Evolutionary conservation across 176 grass and related monocot species (phyloP).

Genomic region (Phoenix roebelenii): DNA sequence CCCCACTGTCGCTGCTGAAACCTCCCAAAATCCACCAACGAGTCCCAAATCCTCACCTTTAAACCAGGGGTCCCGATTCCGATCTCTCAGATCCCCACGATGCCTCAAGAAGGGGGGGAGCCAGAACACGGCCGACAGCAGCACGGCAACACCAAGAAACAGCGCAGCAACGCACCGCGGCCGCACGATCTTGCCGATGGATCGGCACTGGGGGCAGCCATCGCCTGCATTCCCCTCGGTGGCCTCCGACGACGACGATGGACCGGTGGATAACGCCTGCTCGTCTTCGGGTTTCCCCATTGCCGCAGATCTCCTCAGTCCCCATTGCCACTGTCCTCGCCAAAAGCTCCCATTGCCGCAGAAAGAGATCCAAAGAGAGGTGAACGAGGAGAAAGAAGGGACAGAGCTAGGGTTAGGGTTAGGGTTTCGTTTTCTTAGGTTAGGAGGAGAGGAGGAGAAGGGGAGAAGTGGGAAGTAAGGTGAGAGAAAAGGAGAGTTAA

Average conservation of each 20-base stretch:
- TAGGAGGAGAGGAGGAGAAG: constrained; percentile 23
- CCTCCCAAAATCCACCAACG: constrained; percentile 2
- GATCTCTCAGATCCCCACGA: constrained; percentile 5
- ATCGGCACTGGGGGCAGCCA: constrained; percentile 9
- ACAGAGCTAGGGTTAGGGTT: constrained; percentile 16
- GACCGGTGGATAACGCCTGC: constrained; percentile 16
- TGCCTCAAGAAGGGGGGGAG: constrained; percentile 47
- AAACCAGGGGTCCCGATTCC: constrained; percentile 19
- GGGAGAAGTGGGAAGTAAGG: constrained; percentile 31
- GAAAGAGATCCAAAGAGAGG: not conserved
- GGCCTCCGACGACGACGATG: not conserved
- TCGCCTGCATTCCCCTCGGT: not conserved
- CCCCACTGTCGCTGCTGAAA: not conserved
- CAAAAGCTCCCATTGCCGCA: constrained; percentile 16
- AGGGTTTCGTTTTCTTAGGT: not conserved
- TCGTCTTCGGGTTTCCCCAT: constrained; percentile 22
- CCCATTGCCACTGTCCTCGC: constrained; percentile 9
- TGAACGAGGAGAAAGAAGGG: not conserved
- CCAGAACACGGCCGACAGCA: constrained; percentile 62
- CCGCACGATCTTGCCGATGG: constrained; percentile 21
- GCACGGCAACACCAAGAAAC: constrained; percentile 49
- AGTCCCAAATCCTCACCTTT: constrained; percentile 37
- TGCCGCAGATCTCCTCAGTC: constrained; percentile 15
- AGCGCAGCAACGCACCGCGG: constrained; percentile 51
- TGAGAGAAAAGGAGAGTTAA: constrained; percentile 60